These are phyloP conservation scores for Hanseniaspora occidentalis DNA, from an alignment of 805 yeast genomes.

Conservation along the genomic window DNA sequence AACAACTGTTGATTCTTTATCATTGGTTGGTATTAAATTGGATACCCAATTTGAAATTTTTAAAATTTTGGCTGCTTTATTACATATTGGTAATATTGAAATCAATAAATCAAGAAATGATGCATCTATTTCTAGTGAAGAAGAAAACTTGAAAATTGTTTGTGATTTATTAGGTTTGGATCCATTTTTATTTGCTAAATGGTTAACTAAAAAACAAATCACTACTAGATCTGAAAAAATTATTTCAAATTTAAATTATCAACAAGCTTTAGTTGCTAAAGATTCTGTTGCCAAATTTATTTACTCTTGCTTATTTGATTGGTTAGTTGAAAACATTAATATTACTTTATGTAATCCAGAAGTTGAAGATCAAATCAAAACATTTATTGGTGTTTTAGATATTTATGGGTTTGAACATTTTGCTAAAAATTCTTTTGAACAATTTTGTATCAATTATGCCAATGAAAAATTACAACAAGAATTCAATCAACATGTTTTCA, in stretches of 20 bases:
- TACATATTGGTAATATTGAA: slow-evolving; percentile 88
- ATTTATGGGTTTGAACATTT: slow-evolving; percentile 97
- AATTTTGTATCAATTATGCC: slow-evolving; percentile 93
- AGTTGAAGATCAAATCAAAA: slow-evolving; percentile 41
- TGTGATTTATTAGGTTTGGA: slow-evolving; percentile 77
- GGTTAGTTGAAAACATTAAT: slow-evolving; percentile 84
- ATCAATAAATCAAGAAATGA: slow-evolving; percentile 75
- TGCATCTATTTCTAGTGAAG: slow-evolving; percentile 73
- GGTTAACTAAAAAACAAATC: slow-evolving; percentile 89
- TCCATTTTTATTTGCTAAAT: slow-evolving; percentile 61
- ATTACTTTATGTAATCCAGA: slow-evolving; percentile 68
- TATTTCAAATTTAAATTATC: slow-evolving; percentile 65
- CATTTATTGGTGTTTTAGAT: slow-evolving; percentile 93
- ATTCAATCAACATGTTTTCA: slow-evolving; percentile 94
- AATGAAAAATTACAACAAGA: slow-evolving; percentile 96
- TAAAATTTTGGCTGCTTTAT: slow-evolving; percentile 70
- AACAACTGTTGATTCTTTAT: slow-evolving; percentile 64
- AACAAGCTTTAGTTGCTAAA: slow-evolving; percentile 81
- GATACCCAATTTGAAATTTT: slow-evolving; percentile 56
- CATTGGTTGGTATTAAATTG: slow-evolving; percentile 60
- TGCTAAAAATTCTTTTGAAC: slow-evolving; percentile 88
- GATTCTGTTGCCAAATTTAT: slow-evolving; percentile 96
- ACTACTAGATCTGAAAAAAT: slow-evolving; percentile 88
- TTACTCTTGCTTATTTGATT: slow-evolving; percentile 84
- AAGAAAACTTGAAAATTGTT: slow-evolving; percentile 71